Percentiles rank a stretch among this genome's conserved stretches.
Evolutionary conservation across 768 basidiomycete species (phyloP).

Genomic region (Amanita brunnescens): DNA sequence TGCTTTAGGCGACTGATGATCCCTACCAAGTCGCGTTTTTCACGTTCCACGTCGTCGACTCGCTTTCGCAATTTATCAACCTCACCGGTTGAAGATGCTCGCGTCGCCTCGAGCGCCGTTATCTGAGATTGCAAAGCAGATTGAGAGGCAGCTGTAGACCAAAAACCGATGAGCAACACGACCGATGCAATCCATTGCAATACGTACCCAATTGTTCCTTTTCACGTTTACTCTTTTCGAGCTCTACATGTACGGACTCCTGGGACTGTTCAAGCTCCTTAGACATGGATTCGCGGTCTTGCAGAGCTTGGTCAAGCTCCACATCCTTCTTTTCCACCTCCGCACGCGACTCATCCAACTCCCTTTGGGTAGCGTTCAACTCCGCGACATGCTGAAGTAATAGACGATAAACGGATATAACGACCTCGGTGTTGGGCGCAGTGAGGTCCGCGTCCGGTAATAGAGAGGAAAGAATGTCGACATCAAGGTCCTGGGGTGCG

Average conservation of each 20-base stretch:
- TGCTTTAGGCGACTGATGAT: constrained; percentile 80
- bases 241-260: constrained; percentile 46
- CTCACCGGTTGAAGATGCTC: constrained; percentile 56
- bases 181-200: background rate
- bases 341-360: constrained; percentile 65
- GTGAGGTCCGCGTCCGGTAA: constrained; percentile 54
- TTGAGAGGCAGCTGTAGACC: constrained; percentile 34
- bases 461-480: constrained; percentile 46
- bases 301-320: constrained; percentile 77
- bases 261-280: constrained; percentile 48
- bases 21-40: constrained; percentile 82
- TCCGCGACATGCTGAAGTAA: constrained; percentile 49
- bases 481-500: constrained; percentile 62
- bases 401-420: constrained; percentile 55
- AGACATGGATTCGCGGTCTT: constrained; percentile 60
- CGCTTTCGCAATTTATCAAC: constrained; percentile 48
- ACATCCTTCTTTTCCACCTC: constrained; percentile 65
- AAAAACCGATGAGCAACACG: constrained; percentile 10
- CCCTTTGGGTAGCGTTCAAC: constrained; percentile 45
- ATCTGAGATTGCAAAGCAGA: constrained; percentile 47
- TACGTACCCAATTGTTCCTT: constrained; percentile 57
- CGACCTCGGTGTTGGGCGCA: constrained; percentile 47
- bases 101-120: constrained; percentile 44
- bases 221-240: constrained; percentile 48
- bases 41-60: constrained; percentile 71